These are phyloP conservation scores for Litsea cubeba DNA, from an alignment of 164 flowering plant genomes.

Conservation along the genomic window DNA sequence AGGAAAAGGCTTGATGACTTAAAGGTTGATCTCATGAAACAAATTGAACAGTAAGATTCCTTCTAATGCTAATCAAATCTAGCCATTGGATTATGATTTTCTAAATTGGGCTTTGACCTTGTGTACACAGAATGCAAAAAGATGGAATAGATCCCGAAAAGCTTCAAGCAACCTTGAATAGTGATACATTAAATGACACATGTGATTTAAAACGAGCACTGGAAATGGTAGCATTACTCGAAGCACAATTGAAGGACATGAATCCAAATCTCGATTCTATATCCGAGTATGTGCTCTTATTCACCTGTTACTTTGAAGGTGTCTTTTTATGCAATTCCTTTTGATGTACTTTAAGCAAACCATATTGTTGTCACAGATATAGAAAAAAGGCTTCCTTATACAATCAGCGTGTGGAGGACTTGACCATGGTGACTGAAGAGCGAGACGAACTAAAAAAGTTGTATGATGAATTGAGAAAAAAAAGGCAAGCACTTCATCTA, in stretches of 20 bases:
- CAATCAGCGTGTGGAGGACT: conserved; percentile 79
- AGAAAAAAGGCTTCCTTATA: conserved; percentile 64
- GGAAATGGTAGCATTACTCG: conserved; percentile 80
- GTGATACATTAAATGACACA: conserved; percentile 37
- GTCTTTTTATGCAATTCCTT: not conserved
- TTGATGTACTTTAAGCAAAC: not conserved
- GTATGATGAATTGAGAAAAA: conserved; percentile 90
- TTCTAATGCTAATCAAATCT: not conserved
- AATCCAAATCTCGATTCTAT: conserved; percentile 98
- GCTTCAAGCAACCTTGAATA: conserved; percentile 58
- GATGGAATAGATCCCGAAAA: conserved; percentile 86
- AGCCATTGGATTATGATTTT: not conserved
- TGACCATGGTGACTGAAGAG: conserved; percentile 70
- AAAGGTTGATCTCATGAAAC: conserved; percentile 48
- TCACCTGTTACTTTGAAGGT: not conserved
- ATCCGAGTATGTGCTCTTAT: conserved; percentile 55
- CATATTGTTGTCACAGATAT: conserved; percentile 39
- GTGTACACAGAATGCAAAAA: conserved; percentile 60
- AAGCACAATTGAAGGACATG: conserved; percentile 93
- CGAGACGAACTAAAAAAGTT: conserved; percentile 89
- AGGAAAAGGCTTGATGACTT: conserved; percentile 73
- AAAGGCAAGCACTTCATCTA: conserved; percentile 40
- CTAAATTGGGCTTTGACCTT: not conserved
- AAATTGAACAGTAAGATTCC: conserved; percentile 80
- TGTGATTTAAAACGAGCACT: conserved; percentile 65